Evolutionary conservation across 495 filamentous ascomycete genomes (phyloP).

Genomic region (Jackrogersella multiformis): DNA sequence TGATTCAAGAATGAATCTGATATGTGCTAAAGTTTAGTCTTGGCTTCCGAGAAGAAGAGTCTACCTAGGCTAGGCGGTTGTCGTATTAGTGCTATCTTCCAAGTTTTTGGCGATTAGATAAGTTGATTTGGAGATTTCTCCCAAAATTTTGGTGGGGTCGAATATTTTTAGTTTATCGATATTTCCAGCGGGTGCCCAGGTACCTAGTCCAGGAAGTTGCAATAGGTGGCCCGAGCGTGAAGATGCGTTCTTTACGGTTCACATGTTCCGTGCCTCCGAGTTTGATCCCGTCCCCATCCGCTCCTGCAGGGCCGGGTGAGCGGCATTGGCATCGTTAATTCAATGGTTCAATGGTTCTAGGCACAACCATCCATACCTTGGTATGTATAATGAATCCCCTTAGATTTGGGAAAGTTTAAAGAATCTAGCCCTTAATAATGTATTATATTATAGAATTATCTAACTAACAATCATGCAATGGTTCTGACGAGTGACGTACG

Average conservation of each 20-base stretch:
- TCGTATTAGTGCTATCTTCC: constrained; percentile 6
- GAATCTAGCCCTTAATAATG: neutral
- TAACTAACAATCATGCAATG: neutral
- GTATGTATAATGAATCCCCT: neutral
- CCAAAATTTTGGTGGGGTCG: constrained; percentile 46
- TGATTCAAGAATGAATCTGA: neutral
- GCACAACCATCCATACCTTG: constrained; percentile 10
- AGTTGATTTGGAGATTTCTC: constrained; percentile 33
- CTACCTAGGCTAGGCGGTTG: neutral
- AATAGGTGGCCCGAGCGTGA: constrained; percentile 23
- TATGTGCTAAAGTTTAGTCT: neutral
- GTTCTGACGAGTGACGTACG: neutral
- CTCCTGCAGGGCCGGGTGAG: constrained; percentile 32
- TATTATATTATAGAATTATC: neutral
- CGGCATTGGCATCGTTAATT: constrained; percentile 25
- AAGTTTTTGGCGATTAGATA: constrained; percentile 25
- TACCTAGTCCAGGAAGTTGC: neutral
- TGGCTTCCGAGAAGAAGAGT: neutral
- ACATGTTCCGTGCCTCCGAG: constrained; percentile 42
- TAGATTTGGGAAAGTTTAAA: neutral
- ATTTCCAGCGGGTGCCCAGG: neutral
- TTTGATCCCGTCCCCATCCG: constrained; percentile 35
- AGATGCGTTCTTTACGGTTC: constrained; percentile 22
- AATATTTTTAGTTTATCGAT: constrained; percentile 13
- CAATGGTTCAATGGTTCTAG: constrained; percentile 1